phyloP scores from a whole-genome alignment of 1,139 yeast genomes.

The Hyphopichia wangnamkhiaoensis region DNA sequence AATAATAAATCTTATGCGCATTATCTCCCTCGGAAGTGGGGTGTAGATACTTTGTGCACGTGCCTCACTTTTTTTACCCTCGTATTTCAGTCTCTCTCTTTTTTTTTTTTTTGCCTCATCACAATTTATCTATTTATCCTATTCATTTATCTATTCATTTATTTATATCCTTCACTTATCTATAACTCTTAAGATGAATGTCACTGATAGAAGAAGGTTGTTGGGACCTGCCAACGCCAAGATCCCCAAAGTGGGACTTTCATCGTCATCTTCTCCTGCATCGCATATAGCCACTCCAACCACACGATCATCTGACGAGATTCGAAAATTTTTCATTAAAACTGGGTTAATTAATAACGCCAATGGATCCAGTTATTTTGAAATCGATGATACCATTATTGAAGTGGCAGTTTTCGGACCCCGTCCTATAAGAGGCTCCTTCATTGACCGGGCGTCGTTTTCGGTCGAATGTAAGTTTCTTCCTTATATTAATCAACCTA shows the following conservation, averaged over 20 bases:
- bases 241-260: slow-evolving; percentile 38
- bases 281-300: slow-evolving; percentile 7
- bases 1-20: too few species aligned
- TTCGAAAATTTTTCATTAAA: slow-evolving; percentile 49
- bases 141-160: neutral
- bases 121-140: neutral
- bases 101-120: slow-evolving; percentile 1
- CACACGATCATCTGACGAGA: slow-evolving; percentile 15
- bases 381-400: slow-evolving; percentile 60
- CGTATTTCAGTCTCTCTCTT: neutral
- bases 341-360: slow-evolving; percentile 69
- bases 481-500: slow-evolving; percentile 49
- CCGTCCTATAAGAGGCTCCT: slow-evolving; percentile 78
- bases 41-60: neutral
- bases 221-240: slow-evolving; percentile 64
- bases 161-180: too few species aligned
- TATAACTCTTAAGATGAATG: slow-evolving; percentile 26
- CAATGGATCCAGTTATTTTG: slow-evolving; percentile 82
- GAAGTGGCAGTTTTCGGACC: slow-evolving; percentile 86
- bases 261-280: slow-evolving; percentile 6
- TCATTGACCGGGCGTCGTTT: slow-evolving; percentile 66
- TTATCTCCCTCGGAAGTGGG: too few species aligned
- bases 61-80: neutral
- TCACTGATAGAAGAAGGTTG: slow-evolving; percentile 69
- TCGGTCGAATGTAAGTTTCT: slow-evolving; percentile 66